These are phyloP conservation scores for Skeletonema tropicum DNA, from an alignment of 108 stramenopile species.

Conservation along the genomic window DNA sequence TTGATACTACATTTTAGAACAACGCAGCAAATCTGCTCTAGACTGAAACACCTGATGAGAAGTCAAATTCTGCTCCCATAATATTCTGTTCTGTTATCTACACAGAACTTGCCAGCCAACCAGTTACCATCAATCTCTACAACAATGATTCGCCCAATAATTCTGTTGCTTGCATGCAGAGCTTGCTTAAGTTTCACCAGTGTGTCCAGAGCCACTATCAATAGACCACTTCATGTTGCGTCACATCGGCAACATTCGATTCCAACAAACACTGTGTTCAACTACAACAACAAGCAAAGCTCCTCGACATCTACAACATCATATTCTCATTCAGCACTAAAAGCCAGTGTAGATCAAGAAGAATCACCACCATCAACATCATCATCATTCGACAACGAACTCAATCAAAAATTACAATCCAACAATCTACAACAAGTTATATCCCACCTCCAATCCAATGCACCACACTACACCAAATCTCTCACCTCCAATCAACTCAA, in stretches of 20 bases:
- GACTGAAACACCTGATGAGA: too few species aligned
- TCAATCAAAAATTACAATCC: constrained; percentile 23
- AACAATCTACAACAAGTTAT: constrained; percentile 37
- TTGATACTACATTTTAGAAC: too few species aligned
- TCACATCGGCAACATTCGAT: neutral
- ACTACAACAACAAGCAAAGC: too few species aligned
- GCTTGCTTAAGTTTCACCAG: neutral
- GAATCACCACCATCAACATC: neutral
- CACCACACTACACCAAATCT: constrained; percentile 14
- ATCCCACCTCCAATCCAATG: constrained; percentile 33
- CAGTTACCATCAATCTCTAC: neutral
- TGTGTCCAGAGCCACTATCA: neutral
- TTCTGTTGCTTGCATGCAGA: neutral
- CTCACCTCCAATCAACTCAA: constrained; percentile 19
- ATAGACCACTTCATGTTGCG: neutral
- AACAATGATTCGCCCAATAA: neutral
- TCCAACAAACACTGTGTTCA: neutral
- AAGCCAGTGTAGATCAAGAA: constrained; percentile 2
- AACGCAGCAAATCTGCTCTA: too few species aligned
- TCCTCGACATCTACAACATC: too few species aligned
- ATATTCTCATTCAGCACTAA: neutral
- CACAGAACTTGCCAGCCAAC: neutral
- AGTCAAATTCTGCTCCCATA: too few species aligned
- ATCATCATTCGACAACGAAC: constrained; percentile 1
- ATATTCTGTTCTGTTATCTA: too few species aligned